Conservation (phyloP, 371 early-diverging fungal genomes). For the Rhizopus arrhizus region DNA sequence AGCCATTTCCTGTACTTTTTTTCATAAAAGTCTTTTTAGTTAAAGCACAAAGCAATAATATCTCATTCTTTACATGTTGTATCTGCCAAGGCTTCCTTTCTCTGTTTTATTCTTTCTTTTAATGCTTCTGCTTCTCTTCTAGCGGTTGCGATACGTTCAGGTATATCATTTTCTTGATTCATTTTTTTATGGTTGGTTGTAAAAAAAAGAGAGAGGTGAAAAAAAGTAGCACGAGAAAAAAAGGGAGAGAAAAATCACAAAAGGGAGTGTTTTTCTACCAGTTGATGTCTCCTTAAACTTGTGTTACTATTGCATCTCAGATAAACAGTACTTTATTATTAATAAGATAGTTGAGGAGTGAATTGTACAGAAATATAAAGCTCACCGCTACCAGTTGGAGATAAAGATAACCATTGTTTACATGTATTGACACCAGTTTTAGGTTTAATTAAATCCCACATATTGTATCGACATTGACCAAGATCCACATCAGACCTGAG, state of each 20-base stretch:
- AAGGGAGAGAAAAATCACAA: not conserved
- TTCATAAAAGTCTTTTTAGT: not conserved
- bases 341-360: not conserved
- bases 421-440: slow-evolving; percentile 24
- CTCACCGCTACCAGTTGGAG: slow-evolving; percentile 49
- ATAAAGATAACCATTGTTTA: slow-evolving; percentile 44
- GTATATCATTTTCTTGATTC: slow-evolving; percentile 66
- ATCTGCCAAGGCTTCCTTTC: slow-evolving; percentile 90
- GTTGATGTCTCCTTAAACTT: not conserved
- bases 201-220: slow-evolving; percentile 3
- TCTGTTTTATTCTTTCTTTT: slow-evolving; percentile 92
- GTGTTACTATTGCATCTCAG: not conserved
- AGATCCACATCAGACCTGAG: slow-evolving; percentile 66
- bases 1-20: slow-evolving; percentile 59
- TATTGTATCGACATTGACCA: slow-evolving; percentile 58
- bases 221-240: not conserved
- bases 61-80: slow-evolving; percentile 75
- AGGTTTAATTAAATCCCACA: slow-evolving; percentile 58
- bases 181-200: slow-evolving; percentile 2
- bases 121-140: slow-evolving; percentile 94
- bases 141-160: slow-evolving; percentile 87
- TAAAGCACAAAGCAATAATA: not conserved
- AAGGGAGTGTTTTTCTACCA: not conserved
- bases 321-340: not conserved
- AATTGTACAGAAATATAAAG: slow-evolving; percentile 27